Conservation (phyloP, 441 rosid genomes). For the Bruguiera hainesii region DNA sequence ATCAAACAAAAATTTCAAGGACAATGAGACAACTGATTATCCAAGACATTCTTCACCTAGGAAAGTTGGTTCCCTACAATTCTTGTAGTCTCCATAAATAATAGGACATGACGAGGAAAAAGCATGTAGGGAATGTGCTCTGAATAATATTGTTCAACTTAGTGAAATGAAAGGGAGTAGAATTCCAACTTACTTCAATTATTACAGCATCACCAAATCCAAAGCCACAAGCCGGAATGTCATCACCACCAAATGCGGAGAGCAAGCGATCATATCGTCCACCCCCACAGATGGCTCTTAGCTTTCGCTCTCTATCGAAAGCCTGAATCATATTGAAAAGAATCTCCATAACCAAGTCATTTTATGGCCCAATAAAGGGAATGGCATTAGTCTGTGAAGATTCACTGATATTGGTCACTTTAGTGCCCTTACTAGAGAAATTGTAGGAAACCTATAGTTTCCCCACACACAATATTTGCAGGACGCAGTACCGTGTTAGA, state of each 20-base stretch:
- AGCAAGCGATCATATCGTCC: slow-evolving; percentile 81
- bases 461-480: not conserved
- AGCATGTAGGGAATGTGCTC: not conserved
- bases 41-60: no score
- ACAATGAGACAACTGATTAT: no score
- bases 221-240: slow-evolving; percentile 92
- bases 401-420: not conserved
- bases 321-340: slow-evolving; percentile 40
- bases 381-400: not conserved
- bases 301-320: slow-evolving; percentile 76
- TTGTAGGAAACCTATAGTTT: not conserved
- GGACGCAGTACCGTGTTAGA: no score
- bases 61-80: not conserved
- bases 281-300: slow-evolving; percentile 94
- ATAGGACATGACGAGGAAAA: not conserved
- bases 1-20: not conserved
- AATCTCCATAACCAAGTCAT: not conserved
- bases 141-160: not conserved
- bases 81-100: not conserved
- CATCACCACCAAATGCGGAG: slow-evolving; percentile 91
- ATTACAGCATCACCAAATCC: slow-evolving; percentile 97
- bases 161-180: not conserved
- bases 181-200: slow-evolving; percentile 61
- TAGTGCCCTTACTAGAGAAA: not conserved
- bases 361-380: not conserved